Conservation (phyloP, 495 filamentous ascomycete genomes). For the Pyrenula massariospora region DNA sequence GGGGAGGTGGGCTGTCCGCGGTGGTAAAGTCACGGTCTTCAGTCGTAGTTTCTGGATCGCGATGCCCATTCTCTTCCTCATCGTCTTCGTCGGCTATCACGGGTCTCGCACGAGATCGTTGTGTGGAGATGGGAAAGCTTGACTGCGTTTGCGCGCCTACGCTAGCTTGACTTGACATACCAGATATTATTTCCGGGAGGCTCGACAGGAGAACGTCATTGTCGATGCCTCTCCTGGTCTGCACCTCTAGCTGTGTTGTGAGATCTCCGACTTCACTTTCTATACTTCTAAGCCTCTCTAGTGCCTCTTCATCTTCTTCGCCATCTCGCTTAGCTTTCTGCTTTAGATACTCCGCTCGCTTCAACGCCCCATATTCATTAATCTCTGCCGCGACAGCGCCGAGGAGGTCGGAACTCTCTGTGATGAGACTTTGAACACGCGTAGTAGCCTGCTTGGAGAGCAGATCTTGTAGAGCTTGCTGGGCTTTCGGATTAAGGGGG, state of each 20-base stretch:
- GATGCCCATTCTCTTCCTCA: neutral
- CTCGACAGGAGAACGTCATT: neutral
- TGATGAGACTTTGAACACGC: conserved; percentile 21
- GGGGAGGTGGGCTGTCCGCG: conserved; percentile 17
- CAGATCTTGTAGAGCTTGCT: conserved; percentile 21
- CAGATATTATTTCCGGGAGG: neutral
- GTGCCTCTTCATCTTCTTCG: conserved; percentile 17
- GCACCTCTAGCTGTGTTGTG: conserved; percentile 42
- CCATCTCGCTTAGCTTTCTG: conserved; percentile 10
- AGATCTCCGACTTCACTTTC: conserved; percentile 43
- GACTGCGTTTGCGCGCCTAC: conserved; percentile 10
- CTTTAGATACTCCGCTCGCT: neutral
- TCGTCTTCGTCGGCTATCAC: neutral
- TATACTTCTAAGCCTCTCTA: conserved; percentile 47
- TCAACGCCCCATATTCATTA: conserved; percentile 21
- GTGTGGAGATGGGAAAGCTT: neutral
- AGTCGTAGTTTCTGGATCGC: conserved; percentile 4
- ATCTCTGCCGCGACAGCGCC: conserved; percentile 32
- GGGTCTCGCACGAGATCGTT: neutral
- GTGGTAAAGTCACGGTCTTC: conserved; percentile 13
- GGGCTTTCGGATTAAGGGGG: conserved; percentile 28
- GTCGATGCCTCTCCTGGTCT: conserved; percentile 37
- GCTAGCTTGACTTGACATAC: conserved; percentile 2
- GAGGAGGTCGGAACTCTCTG: conserved; percentile 24
- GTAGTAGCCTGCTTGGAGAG: conserved; percentile 12